A percentile compares a stretch with the other conserved stretches of the same genome.
Conservation (phyloP, 345 rosid genomes). For the Ceriops tagal region DNA sequence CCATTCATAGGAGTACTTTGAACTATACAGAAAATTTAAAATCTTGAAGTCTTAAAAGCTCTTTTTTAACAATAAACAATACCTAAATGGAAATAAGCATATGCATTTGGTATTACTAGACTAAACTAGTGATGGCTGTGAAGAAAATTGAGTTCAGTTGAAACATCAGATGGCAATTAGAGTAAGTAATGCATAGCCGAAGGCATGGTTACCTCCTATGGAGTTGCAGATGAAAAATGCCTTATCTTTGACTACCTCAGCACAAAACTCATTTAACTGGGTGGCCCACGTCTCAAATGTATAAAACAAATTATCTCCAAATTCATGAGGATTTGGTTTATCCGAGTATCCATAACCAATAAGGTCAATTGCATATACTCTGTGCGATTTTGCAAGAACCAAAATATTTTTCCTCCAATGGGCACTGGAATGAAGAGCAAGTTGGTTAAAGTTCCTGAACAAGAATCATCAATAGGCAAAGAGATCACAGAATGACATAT, state of each 20-base stretch:
- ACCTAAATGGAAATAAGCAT: no score
- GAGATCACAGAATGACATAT: not conserved
- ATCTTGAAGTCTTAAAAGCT: no score
- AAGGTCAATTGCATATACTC: constrained; percentile 78
- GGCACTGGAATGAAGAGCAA: constrained; percentile 41
- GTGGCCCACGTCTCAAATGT: constrained; percentile 86
- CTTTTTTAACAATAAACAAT: no score
- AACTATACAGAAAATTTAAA: not conserved
- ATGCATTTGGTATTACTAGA: no score
- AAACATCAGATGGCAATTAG: no score
- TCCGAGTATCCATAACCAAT: constrained; percentile 90
- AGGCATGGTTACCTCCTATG: constrained; percentile 63
- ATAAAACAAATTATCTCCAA: constrained; percentile 57
- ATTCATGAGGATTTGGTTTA: constrained; percentile 77
- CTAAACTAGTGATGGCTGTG: no score
- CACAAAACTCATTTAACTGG: constrained; percentile 73
- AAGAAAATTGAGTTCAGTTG: no score
- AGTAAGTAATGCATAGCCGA: not conserved
- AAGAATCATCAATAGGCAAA: constrained; percentile 4
- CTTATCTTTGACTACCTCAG: constrained; percentile 65
- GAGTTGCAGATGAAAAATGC: constrained; percentile 91
- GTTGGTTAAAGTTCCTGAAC: not conserved
- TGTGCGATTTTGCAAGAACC: constrained; percentile 64
- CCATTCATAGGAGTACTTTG: not conserved
- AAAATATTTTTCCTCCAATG: constrained; percentile 89